A percentile compares a stretch with the other conserved stretches of the same genome.
Conservation (phyloP, 495 filamentous ascomycete genomes). For the Neurospora hispaniola region DNA sequence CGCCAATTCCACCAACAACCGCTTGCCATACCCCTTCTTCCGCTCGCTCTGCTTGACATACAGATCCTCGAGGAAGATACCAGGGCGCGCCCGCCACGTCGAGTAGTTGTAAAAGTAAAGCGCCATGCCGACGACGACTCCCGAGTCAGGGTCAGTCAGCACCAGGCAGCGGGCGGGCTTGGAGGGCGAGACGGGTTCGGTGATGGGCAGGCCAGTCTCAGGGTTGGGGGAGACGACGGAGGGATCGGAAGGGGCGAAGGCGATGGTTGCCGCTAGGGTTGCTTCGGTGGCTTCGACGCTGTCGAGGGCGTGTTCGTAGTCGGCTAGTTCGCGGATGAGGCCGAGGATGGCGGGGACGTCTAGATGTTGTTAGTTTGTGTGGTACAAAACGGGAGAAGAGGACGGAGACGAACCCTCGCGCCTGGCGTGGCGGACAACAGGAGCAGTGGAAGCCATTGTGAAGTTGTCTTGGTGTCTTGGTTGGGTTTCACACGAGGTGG, state of each 20-base stretch:
- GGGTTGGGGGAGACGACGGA: constrained; percentile 19
- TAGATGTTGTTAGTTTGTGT: constrained; percentile 20
- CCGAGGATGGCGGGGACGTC: constrained; percentile 74
- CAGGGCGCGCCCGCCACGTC: constrained; percentile 78
- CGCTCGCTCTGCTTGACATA: constrained; percentile 65
- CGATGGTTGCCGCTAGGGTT: constrained; percentile 65
- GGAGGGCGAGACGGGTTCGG: constrained; percentile 30
- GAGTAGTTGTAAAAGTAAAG: constrained; percentile 52
- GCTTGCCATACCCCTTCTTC: constrained; percentile 67
- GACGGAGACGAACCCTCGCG: constrained; percentile 16
- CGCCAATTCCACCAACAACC: constrained; percentile 65
- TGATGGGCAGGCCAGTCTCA: constrained; percentile 22
- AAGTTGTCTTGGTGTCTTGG: not conserved
- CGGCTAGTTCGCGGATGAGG: constrained; percentile 79
- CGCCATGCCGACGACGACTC: constrained; percentile 42
- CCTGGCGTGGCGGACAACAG: constrained; percentile 23
- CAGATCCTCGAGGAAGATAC: constrained; percentile 91
- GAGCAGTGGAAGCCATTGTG: constrained; percentile 9
- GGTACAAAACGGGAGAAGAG: not conserved
- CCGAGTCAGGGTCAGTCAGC: constrained; percentile 26
- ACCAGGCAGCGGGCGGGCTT: constrained; percentile 38
- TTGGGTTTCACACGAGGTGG: not conserved
- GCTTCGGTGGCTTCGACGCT: constrained; percentile 69
- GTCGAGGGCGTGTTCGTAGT: constrained; percentile 68
- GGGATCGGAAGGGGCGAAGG: constrained; percentile 49